Evolutionary conservation across 2,329 filamentous ascomycete species (phyloP), one percentile per base, ranked within the genome.

Genomic region (Botrytis tulipae): DNA sequence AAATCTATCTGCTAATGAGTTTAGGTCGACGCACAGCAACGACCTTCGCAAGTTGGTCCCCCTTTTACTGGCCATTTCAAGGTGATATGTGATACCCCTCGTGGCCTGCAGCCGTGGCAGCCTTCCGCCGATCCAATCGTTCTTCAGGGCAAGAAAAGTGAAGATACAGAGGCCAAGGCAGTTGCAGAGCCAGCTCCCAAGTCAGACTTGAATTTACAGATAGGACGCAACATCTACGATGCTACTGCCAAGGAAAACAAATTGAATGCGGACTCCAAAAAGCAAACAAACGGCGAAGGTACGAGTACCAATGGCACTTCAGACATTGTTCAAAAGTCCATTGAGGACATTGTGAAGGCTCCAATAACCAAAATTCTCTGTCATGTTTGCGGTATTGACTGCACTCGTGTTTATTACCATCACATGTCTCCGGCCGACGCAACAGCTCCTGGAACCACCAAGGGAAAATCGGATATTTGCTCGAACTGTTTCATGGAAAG

Each of bases 51-150:
- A 82, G 95, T 98, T 78, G 95, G 95, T 1, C 95, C 96, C 4
- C 96, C 96, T 10, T 98, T 98, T 80, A 99, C 96, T 6, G 96
- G 96, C 57, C 96, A 99, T 82, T 99, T 99, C 88, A 92, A 94
- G 82, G 91, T 98, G 75, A 95, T 95, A 73, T 96, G 94, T 80
- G 96, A 99, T 82, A 99, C 96, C 0, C 96, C 96, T 71, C 91
- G 96, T 74, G 96, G 96, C 54, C 88, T 99, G 70, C 95, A 98
- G 82, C 93, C 95, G 37, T 97, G 95, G 89, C 96, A 99, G 81
- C 96, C 96, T 29, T 92, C 93, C 29, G 91, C 94, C 1, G 92
- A 94, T 78, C 90, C 93, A 10, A 83, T 90, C 59, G 85, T 91
- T 7, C 80, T 87, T n/a, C 85, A 90, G 76, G 89, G 89, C 72